phyloP scores from a whole-genome alignment of 441 rosid species.

The Flueggea neowawraea region DNA sequence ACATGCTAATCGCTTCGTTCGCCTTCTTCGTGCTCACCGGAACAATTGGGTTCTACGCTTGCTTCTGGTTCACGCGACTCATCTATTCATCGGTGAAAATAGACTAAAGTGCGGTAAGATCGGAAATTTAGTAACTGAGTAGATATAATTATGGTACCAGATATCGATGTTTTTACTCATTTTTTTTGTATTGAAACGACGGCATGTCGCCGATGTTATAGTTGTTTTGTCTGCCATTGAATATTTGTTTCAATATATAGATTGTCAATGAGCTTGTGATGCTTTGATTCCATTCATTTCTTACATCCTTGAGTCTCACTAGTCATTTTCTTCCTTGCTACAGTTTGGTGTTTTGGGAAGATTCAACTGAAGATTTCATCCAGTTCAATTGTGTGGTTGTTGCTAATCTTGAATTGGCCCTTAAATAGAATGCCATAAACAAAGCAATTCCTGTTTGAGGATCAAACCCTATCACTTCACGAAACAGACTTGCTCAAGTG shows the following conservation, averaged over 20 bases:
- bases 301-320: too few relatives aligned
- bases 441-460: too few relatives aligned
- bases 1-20: slow-evolving; percentile 82
- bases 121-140: slow-evolving; percentile 14
- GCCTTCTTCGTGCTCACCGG: slow-evolving; percentile 88
- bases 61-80: slow-evolving; percentile 96
- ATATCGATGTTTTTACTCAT: slow-evolving; percentile 26
- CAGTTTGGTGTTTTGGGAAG: too few relatives aligned
- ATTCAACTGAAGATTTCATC: too few relatives aligned
- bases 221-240: slow-evolving; percentile 13
- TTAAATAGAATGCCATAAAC: too few relatives aligned
- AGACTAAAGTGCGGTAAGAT: slow-evolving; percentile 42
- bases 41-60: slow-evolving; percentile 85
- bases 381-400: too few relatives aligned
- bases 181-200: slow-evolving; percentile 25
- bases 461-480: too few relatives aligned
- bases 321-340: too few relatives aligned
- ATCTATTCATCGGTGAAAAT: slow-evolving; percentile 95
- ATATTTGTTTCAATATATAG: slow-evolving; percentile 18
- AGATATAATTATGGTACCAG: slow-evolving; percentile 28
- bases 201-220: slow-evolving; percentile 12
- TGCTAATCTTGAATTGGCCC: too few relatives aligned
- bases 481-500: too few relatives aligned
- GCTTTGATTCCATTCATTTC: neutral
- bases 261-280: slow-evolving; percentile 10